Percentiles rank a stretch among this genome's conserved stretches.
phyloP scores from a whole-genome alignment of 2,329 filamentous ascomycete species.

The Trichoderma gracile region DNA sequence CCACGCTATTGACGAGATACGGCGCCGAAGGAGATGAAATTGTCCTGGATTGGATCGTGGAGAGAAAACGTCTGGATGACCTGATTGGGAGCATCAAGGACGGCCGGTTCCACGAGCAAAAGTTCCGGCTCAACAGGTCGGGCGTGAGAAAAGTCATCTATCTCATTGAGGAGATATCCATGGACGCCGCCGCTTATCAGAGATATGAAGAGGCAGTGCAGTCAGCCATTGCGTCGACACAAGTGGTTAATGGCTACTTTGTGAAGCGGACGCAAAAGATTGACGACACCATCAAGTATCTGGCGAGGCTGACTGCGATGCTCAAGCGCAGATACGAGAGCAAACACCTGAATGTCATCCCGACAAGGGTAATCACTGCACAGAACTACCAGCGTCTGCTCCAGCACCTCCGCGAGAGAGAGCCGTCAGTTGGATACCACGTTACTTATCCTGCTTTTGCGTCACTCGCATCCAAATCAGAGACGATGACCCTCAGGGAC shows the following conservation, averaged over 20 bases:
- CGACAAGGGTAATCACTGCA: constrained; percentile 61
- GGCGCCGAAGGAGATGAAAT: constrained; percentile 68
- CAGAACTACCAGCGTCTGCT: constrained; percentile 67
- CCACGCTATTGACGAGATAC: constrained; percentile 53
- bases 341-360: constrained; percentile 62
- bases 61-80: constrained; percentile 79
- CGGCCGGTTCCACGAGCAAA: constrained; percentile 80
- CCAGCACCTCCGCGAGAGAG: constrained; percentile 55
- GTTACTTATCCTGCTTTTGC: constrained; percentile 73
- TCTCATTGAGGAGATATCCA: constrained; percentile 70
- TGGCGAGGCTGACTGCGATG: constrained; percentile 69
- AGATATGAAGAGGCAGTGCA: constrained; percentile 67
- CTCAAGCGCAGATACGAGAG: constrained; percentile 65
- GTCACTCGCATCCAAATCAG: constrained; percentile 72
- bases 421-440: constrained; percentile 55
- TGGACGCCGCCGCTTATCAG: constrained; percentile 55
- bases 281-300: constrained; percentile 75
- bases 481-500: constrained; percentile 71
- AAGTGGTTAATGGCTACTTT: constrained; percentile 78
- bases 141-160: constrained; percentile 78
- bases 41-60: constrained; percentile 77
- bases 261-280: constrained; percentile 73
- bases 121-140: constrained; percentile 72
- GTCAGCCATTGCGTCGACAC: constrained; percentile 73
- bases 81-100: constrained; percentile 80